Evolutionary conservation across 352 stramenopile species (phyloP), one percentile per base, ranked within the genome.

Genomic region (Salisapilia sapeloensis): DNA sequence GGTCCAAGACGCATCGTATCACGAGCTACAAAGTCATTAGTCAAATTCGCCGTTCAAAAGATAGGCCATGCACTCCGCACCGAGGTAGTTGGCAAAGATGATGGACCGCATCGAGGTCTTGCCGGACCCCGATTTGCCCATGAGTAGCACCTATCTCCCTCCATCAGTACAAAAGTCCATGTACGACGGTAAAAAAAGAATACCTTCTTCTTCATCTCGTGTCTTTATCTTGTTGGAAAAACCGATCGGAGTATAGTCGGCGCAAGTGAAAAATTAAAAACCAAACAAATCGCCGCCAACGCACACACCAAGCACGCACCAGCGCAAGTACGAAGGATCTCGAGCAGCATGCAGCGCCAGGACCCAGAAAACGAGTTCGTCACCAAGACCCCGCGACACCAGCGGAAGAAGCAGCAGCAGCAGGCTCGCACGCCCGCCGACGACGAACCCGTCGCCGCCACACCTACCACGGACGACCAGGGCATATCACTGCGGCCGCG

Each of bases 51-150:
- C 10, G 25, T 24, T 10, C 4, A 29, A 2, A 36, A 36, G 12
- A 24, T 25, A 17, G 10, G 30, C 4, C 4, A 35, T 14, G 13
- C 12, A 41, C 7, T 11, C 17, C 40, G 24, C 50, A 91, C 69
- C 92, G 38, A 98, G 54, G 60, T 98, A 99, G 67, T 99, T 99
- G 44, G 95, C 96, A 56, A 99, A 99, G 53, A 99, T 99, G 46
- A 99, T 99, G 32, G 85, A 97, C 37, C 95, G 61, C 95, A 99
- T 99, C 35, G 93, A 98, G 33, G 94, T 99, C 64, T 99, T 99
- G 45, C 94, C 93, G 13, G 80, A 87, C 26, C 87, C 85, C 28
- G 78, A 96, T 53, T 95, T 96, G 42, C 91, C 91, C 84, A 97
- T 97, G 38, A 97, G 59, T 18, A 97, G 50, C 33, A 97, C 79